Base-by-base conservation (phyloP, 2,329 filamentous ascomycete genomes). In the Pestalotiopsis fici region DNA sequence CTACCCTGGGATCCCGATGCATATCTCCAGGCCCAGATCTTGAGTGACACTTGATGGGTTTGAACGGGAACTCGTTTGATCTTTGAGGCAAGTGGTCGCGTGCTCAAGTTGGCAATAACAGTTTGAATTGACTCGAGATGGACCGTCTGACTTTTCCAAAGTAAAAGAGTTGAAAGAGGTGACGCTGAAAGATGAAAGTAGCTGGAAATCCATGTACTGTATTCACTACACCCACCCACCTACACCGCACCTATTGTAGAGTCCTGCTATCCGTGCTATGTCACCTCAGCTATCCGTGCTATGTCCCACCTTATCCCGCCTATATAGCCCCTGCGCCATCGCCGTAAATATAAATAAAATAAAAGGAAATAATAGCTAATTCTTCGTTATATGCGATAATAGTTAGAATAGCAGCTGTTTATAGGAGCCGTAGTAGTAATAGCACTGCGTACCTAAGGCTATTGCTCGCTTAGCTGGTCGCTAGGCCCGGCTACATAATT, bases 51-150 rank as follows among this genome's bases (percentile, higher is more conserved):
- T 27, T 23, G 31, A 35, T 35, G 31, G 31, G n/a, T n/a, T 35
- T 35, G 31, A 27, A 31, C 55, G n/a, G 13, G 23, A 60, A 13
- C 18, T 60, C n/a, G 23, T 61, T 4, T 3, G 23, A 28, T 31
- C 35, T 47, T 47, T 59, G 35, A 15, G 37, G 60, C 23, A 63
- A 50, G n/a, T 47, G 60, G 60, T 63, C 60, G 60, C 39, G 60
- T 63, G 60, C 60, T 35, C 31, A 13, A 11, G 13, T 37, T 5
- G n/a, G n/a, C 12, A 23, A 21, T 21, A 2, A 18, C 28, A 15
- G 60, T 50, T 50, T 18, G 21, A 50, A 50, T 35, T 35, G 31
- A 35, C 11, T 35, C 11, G 31, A 35, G 18, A 43, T 43, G 39
- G 18, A 43, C 18, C 18, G 4, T 12, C 11, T 18, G 39, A 15